Base-by-base conservation (phyloP, 768 basidiomycete species). In the Pleurotus tuber-regium region DNA sequence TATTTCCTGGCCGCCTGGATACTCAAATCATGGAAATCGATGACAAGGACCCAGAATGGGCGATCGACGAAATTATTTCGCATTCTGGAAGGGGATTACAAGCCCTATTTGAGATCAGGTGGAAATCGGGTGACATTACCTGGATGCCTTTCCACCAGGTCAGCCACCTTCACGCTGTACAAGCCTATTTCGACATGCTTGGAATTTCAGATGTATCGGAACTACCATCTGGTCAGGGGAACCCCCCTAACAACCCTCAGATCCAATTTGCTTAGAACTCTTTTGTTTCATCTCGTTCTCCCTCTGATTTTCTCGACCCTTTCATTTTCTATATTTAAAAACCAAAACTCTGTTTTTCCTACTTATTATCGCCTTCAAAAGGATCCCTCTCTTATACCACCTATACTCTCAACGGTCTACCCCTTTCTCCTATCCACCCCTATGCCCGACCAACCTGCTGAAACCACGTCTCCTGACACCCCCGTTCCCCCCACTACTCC, bases 1-100 rank as follows among this genome's bases (percentile, higher is more conserved):
- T 65, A 0, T 78, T 77, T 56, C 74, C 75, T 1, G 60, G 61
- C 0, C 61, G 69, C 0, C 43, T 57, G 14, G 54, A 60, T 16
- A 16, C 49, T 0, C 61, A 65, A 31, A 57, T 69, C 4, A 35
- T 31, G 0, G 43, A 48, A 3, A 31, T 40, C 1, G 59, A 58
- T 16, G 50, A 55, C 6, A 24, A 24, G 1, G 57, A 60, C 3
- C 43, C 51, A 1, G 61, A 69, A 56, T 70, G 67, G 67, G 52
- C 60, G 0, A 59, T 66, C 0, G 62, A 67, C 1, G 35, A 33
- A 9, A 64, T 70, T 9, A 6, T 55, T 1, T 54, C 55, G 5
- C 68, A 70, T 40, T 38, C 33, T 9, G 63, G 63, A 2, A 23
- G 51, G 4, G 53, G 55, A 1, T 39, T 39, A 4, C 47, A 64